Percentiles rank a stretch among this genome's conserved stretches.
These are phyloP conservation scores for Fomitopsis serialis DNA, from an alignment of 768 basidiomycete species.

Conservation along the genomic window DNA sequence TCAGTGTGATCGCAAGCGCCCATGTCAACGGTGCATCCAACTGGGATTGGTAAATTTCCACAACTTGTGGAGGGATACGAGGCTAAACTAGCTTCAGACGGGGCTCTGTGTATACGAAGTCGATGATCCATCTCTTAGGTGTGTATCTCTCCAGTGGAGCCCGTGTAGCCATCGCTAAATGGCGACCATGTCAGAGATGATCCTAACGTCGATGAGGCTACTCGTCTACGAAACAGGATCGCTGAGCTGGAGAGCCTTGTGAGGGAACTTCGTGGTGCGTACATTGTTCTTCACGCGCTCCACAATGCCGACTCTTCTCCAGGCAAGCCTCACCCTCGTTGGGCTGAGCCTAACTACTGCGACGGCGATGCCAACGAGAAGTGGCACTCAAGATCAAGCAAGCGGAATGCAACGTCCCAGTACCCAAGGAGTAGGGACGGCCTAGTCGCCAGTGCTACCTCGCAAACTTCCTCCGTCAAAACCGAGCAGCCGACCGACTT, in stretches of 20 bases:
- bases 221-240: conserved; percentile 79
- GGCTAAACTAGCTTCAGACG: conserved; percentile 46
- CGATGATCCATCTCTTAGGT: conserved; percentile 83
- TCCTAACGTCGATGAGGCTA: conserved; percentile 82
- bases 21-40: conserved; percentile 87
- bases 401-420: conserved; percentile 38
- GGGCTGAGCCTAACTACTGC: conserved; percentile 76
- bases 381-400: conserved; percentile 81
- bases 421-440: conserved; percentile 22
- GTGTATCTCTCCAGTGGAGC: conserved; percentile 11
- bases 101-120: conserved; percentile 95
- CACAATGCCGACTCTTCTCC: background rate
- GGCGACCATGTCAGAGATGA: conserved; percentile 56
- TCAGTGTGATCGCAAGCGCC: conserved; percentile 88
- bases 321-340: conserved; percentile 86
- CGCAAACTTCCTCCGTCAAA: conserved; percentile 27
- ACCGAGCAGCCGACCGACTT: conserved; percentile 53
- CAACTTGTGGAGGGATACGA: background rate
- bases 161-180: background rate
- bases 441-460: conserved; percentile 10
- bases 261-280: conserved; percentile 73
- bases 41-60: conserved; percentile 61
- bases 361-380: conserved; percentile 80
- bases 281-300: background rate
- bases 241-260: conserved; percentile 92